Percentiles rank a stretch among this genome's conserved stretches.
Conservation (phyloP, 2,329 filamentous ascomycete genomes). For the Phaeosphaeria sp. region DNA sequence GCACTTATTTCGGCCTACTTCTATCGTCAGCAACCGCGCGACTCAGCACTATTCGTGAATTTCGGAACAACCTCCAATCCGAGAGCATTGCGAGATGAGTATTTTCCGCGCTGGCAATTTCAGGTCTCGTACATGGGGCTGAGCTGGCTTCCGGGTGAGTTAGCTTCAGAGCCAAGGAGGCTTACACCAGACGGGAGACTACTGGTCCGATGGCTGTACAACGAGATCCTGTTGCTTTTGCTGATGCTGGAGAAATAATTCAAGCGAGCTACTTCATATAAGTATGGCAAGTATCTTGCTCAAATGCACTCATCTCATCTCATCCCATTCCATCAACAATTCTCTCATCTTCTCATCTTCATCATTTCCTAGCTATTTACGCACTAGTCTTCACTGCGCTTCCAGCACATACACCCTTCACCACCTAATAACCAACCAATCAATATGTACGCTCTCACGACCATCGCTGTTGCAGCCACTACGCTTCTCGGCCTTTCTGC, state of each 20-base stretch:
- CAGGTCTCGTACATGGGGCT: conserved; percentile 4
- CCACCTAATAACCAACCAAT: conserved; percentile 16
- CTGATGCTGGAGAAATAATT: conserved; percentile 9
- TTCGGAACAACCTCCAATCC: not conserved
- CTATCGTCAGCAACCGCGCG: conserved; percentile 5
- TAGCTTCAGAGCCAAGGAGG: conserved; percentile 4
- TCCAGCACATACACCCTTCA: conserved; percentile 2
- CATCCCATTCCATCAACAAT: conserved; percentile 8
- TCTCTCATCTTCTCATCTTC: conserved; percentile 5
- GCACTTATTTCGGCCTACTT: conserved; percentile 9
- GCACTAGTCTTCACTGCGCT: conserved; percentile 8
- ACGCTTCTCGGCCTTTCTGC: conserved; percentile 25
- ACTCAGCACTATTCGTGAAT: not conserved
- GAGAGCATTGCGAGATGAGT: not conserved
- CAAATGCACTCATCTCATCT: conserved; percentile 21
- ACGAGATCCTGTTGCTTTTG: conserved; percentile 4
- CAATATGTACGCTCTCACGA: conserved; percentile 36
- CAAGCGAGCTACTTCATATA: not conserved
- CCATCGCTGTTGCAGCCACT: conserved; percentile 24
- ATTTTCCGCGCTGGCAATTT: not conserved
- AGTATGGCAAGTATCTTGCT: conserved; percentile 2
- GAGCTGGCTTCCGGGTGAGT: conserved; percentile 5
- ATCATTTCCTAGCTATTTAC: conserved; percentile 17
- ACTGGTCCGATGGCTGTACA: conserved; percentile 16
- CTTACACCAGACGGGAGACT: conserved; percentile 15